Conservation (phyloP, 768 basidiomycete species). For the Tephrocybe rancida region DNA sequence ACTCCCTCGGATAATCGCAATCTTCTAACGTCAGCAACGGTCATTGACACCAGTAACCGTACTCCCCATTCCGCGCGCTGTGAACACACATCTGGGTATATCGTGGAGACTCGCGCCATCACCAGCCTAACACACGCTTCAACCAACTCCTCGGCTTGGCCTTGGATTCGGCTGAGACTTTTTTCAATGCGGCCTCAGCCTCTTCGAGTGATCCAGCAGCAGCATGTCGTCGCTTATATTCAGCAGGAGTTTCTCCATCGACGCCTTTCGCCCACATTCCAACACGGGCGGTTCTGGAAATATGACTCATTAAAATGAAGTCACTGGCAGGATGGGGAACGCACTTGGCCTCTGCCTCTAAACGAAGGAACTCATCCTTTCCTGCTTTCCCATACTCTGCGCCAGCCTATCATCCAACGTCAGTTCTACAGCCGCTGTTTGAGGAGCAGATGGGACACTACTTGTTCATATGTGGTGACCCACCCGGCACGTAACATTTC, state of each 20-base stretch:
- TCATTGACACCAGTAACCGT: too few species aligned
- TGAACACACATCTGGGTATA: too few species aligned
- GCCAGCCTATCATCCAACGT: slow-evolving; percentile 40
- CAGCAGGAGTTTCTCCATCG: slow-evolving; percentile 67
- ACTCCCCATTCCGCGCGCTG: too few species aligned
- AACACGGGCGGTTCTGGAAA: slow-evolving; percentile 52
- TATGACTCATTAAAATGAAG: background rate
- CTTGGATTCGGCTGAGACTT: background rate
- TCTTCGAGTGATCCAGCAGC: slow-evolving; percentile 19
- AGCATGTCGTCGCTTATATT: slow-evolving; percentile 76
- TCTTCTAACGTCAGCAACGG: too few species aligned
- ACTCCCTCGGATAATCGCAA: too few species aligned
- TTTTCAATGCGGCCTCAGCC: slow-evolving; percentile 12
- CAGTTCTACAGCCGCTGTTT: background rate
- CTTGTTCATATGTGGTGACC: slow-evolving; percentile 75
- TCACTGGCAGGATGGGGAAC: slow-evolving; percentile 15
- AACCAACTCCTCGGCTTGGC: slow-evolving; percentile 11
- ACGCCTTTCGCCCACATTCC: slow-evolving; percentile 77
- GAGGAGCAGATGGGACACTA: slow-evolving; percentile 6
- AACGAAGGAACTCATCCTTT: slow-evolving; percentile 59
- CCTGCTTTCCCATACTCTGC: slow-evolving; percentile 79
- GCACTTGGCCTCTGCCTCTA: slow-evolving; percentile 73
- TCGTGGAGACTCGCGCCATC: background rate
- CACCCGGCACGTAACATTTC: slow-evolving; percentile 84
- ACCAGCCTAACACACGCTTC: slow-evolving; percentile 13